A percentile compares a stretch with the other conserved stretches of the same genome.
These are phyloP conservation scores for Boletus pseudopeckii DNA, from an alignment of 768 basidiomycete genomes.

Conservation along the genomic window DNA sequence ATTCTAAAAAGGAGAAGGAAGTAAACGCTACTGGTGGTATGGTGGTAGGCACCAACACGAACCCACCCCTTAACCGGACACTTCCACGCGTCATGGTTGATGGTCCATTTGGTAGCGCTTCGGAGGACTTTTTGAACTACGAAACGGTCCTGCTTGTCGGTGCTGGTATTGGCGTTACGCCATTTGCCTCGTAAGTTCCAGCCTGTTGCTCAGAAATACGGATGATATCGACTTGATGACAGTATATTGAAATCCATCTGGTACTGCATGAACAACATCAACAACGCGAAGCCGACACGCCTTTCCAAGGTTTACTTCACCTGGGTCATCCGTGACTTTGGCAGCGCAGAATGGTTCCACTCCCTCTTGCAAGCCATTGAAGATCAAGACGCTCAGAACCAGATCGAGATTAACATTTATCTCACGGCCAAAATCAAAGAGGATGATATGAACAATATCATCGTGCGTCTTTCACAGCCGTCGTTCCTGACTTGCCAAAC, in stretches of 20 bases:
- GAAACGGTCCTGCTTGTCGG: conserved; percentile 89
- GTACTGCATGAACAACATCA: conserved; percentile 93
- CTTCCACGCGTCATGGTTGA: conserved; percentile 95
- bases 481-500: background rate
- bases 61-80: conserved; percentile 63
- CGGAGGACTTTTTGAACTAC: conserved; percentile 87
- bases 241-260: conserved; percentile 88
- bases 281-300: conserved; percentile 68
- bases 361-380: conserved; percentile 90
- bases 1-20: conserved; percentile 47
- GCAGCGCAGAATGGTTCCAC: conserved; percentile 91
- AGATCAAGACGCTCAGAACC: conserved; percentile 80
- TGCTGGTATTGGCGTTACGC: conserved; percentile 95
- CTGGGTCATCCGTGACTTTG: conserved; percentile 94
- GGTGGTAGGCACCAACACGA: conserved; percentile 55
- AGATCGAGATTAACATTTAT: conserved; percentile 93
- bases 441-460: conserved; percentile 91
- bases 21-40: conserved; percentile 48
- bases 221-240: conserved; percentile 5
- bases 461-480: conserved; percentile 44
- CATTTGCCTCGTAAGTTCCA: conserved; percentile 81
- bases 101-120: conserved; percentile 90
- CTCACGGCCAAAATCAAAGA: conserved; percentile 89
- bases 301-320: conserved; percentile 92
- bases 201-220: background rate